Evolutionary conservation across 768 basidiomycete genomes (phyloP).

Genomic region (Hypsizygus marmoreus): DNA sequence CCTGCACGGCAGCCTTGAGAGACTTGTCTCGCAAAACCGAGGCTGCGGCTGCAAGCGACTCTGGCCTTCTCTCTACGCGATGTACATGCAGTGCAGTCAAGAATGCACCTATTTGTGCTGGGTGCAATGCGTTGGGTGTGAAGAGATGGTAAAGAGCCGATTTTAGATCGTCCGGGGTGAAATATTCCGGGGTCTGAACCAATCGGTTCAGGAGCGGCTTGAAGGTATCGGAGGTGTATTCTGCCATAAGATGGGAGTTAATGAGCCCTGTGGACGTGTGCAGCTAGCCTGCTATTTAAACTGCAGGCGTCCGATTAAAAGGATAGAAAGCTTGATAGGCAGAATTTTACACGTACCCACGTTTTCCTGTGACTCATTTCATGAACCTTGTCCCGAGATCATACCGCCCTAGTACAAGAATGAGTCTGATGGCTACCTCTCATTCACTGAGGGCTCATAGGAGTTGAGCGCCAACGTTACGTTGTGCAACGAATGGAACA

Average conservation of each 20-base stretch:
- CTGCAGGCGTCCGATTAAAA: conserved; percentile 1
- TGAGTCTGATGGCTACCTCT: too few relatives aligned
- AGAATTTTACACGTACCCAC: conserved; percentile 2
- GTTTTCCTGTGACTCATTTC: conserved; percentile 10
- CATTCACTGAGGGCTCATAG: neutral
- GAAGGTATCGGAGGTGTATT: conserved; percentile 54
- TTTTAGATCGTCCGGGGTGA: conserved; percentile 75
- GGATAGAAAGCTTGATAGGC: neutral
- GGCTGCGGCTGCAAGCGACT: conserved; percentile 80
- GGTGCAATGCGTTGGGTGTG: conserved; percentile 60
- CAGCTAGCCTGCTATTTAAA: conserved; percentile 4
- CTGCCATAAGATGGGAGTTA: conserved; percentile 10
- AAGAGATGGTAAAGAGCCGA: conserved; percentile 75
- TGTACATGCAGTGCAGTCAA: conserved; percentile 83
- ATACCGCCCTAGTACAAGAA: neutral
- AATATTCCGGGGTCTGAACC: conserved; percentile 78
- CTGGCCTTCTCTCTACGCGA: conserved; percentile 73
- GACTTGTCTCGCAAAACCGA: conserved; percentile 70
- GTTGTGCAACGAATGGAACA: too few relatives aligned
- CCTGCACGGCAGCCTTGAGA: conserved; percentile 60
- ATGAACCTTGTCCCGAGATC: conserved; percentile 3
- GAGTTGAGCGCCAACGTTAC: too few relatives aligned
- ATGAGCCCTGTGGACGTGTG: neutral
- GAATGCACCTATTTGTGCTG: conserved; percentile 87
- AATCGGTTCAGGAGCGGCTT: conserved; percentile 77